phyloP scores from a whole-genome alignment of 2,329 filamentous ascomycete species.

The Biscogniauxia mediterranea region DNA sequence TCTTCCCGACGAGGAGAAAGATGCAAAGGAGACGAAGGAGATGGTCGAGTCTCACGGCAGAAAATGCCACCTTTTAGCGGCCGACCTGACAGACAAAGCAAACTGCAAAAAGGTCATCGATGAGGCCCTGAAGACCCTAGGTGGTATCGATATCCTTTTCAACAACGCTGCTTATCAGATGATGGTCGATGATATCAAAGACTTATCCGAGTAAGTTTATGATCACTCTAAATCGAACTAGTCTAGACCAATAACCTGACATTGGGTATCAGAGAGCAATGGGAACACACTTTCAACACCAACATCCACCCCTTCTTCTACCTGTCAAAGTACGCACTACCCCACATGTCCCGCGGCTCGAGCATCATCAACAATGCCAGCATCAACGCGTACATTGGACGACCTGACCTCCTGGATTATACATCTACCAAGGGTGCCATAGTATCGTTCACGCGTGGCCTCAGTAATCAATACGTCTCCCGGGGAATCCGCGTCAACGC shows the following conservation, averaged over 20 bases:
- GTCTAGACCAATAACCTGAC: slow-evolving; percentile 12
- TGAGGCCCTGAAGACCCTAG: slow-evolving; percentile 62
- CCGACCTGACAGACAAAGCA: slow-evolving; percentile 62
- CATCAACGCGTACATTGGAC: slow-evolving; percentile 79
- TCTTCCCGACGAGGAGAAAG: slow-evolving; percentile 71
- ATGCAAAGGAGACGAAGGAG: slow-evolving; percentile 72
- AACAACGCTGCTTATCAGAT: slow-evolving; percentile 77
- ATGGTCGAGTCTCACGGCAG: slow-evolving; percentile 65
- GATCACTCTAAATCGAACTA: background rate
- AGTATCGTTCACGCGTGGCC: slow-evolving; percentile 72
- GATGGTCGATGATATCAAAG: slow-evolving; percentile 68
- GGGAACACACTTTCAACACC: slow-evolving; percentile 74
- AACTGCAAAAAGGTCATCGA: slow-evolving; percentile 71
- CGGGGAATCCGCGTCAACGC: slow-evolving; percentile 62
- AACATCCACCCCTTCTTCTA: slow-evolving; percentile 85
- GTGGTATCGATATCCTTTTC: slow-evolving; percentile 69
- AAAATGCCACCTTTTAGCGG: slow-evolving; percentile 62
- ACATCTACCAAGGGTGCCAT: slow-evolving; percentile 78
- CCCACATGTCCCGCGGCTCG: slow-evolving; percentile 70
- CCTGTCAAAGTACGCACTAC: slow-evolving; percentile 72
- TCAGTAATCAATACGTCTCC: slow-evolving; percentile 71
- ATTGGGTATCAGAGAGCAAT: slow-evolving; percentile 60
- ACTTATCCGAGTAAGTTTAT: slow-evolving; percentile 61
- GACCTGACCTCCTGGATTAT: slow-evolving; percentile 78
- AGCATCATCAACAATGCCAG: slow-evolving; percentile 85